Evolutionary conservation across 2,329 filamentous ascomycete genomes (phyloP).

Genomic region (Colletotrichum tamarilloi): DNA sequence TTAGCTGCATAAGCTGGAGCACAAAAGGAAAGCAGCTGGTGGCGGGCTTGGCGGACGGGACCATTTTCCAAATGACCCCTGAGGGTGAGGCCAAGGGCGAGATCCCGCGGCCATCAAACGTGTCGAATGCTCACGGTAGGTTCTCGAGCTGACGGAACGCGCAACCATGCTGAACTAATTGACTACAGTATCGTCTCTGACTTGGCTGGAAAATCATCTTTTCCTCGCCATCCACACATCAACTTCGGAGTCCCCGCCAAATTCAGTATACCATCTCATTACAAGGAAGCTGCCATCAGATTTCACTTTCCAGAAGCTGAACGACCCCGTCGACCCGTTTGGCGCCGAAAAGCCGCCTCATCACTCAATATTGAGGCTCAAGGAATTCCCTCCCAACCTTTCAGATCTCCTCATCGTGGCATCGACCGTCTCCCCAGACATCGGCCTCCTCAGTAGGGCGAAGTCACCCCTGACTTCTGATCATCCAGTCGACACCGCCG

Average conservation of each 20-base stretch:
- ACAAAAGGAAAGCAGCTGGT: conserved; percentile 92
- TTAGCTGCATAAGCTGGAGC: conserved; percentile 92
- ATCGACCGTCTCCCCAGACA: conserved; percentile 82
- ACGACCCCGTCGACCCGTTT: conserved; percentile 80
- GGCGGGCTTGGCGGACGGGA: conserved; percentile 85
- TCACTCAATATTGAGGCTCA: conserved; percentile 81
- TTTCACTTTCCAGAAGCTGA: conserved; percentile 80
- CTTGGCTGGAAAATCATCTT: conserved; percentile 89
- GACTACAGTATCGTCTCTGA: conserved; percentile 76
- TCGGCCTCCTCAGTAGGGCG: conserved; percentile 82
- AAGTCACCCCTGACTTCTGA: conserved; percentile 73
- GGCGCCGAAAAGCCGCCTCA: conserved; percentile 75
- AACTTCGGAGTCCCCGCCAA: conserved; percentile 65
- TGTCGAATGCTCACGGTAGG: conserved; percentile 76
- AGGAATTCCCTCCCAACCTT: conserved; percentile 82
- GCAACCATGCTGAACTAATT: conserved; percentile 41
- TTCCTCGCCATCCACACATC: conserved; percentile 86
- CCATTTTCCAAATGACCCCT: conserved; percentile 84
- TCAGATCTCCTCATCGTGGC: conserved; percentile 85
- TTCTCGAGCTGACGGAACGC: conserved; percentile 31
- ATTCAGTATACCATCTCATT: conserved; percentile 83
- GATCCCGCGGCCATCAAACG: conserved; percentile 79
- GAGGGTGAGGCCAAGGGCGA: conserved; percentile 80
- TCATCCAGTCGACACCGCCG: conserved; percentile 69
- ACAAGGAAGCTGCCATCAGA: conserved; percentile 69